Evolutionary conservation across 306 rosid genomes (phyloP), one percentile per base, ranked within the genome.

Genomic region (Nissolia schottii): DNA sequence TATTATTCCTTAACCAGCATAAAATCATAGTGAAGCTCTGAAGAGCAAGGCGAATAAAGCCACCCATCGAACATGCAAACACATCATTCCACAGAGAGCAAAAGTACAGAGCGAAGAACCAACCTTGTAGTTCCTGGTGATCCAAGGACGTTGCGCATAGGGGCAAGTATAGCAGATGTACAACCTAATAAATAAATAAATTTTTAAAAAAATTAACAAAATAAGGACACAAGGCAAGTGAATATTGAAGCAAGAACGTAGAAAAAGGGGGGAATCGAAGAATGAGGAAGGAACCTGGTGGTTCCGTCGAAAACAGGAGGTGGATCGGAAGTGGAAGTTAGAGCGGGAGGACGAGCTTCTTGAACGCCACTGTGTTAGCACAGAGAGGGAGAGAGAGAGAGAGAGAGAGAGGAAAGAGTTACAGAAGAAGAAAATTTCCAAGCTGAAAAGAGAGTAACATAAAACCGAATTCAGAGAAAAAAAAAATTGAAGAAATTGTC

Each of bases 71-170:
- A 32, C 20, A 48, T 14, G 9, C 35, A 5, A 37, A 50, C 34
- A n/a, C 35, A 43, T 9, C 10, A 65, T 25, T 66, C 23, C 20
- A 40, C 0, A 67, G 68, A 5, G 19, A 15, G 32, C 4, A 73
- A 10, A 5, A 32, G 11, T 32, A 3, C 11, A 60, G n/a, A 35
- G n/a, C 13, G 31, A 4, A 38, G 25, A 64, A 67, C 31, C 10
- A 40, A 88, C 93, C 90, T 83, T 88, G 12, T 70, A 88, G 24
- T 88, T 85, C 83, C 90, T 79, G 16, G 80, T 71, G 81, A 88
- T 81, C 90, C 90, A 88, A 15, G 48, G 77, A 49, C 93, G 86
- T 59, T 88, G 90, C n/a, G 88, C 93, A 75, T 15, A 88, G 6
- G 93, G 93, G 67, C 93, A 88, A 0, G 23, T 0, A 49, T 78